Conservation (phyloP, 768 basidiomycete species). For the Kwoniella bestiolae region DNA sequence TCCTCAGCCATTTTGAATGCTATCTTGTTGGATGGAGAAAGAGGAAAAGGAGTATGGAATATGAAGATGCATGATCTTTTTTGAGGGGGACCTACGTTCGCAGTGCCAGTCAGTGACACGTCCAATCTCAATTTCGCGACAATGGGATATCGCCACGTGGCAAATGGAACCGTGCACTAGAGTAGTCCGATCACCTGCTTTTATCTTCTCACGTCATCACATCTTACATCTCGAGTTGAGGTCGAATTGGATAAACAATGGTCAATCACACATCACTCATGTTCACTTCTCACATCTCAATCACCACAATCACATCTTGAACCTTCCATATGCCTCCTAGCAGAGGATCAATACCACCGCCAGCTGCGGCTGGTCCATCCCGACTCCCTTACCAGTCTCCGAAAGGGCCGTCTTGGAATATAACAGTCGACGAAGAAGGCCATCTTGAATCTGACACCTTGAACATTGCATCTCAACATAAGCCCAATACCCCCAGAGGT, state of each 20-base stretch:
- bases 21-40: background rate
- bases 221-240: background rate
- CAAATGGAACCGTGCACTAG: background rate
- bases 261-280: background rate
- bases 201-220: slow-evolving; percentile 4
- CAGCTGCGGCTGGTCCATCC: slow-evolving; percentile 15
- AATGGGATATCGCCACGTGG: too few species aligned
- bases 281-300: background rate
- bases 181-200: too few species aligned
- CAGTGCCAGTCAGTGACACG: too few species aligned
- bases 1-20: slow-evolving; percentile 18
- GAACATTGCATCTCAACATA: background rate
- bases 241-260: background rate
- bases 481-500: background rate
- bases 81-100: too few species aligned
- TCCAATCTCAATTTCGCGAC: too few species aligned
- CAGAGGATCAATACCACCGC: background rate
- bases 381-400: slow-evolving; percentile 13
- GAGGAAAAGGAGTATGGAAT: background rate
- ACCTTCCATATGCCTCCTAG: background rate
- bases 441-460: background rate
- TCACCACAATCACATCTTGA: background rate
- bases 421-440: background rate
- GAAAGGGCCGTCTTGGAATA: background rate
- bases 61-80: background rate